These are phyloP conservation scores for Ascocoryne sarcoides DNA, from an alignment of 2,329 filamentous ascomycete species.

Conservation along the genomic window DNA sequence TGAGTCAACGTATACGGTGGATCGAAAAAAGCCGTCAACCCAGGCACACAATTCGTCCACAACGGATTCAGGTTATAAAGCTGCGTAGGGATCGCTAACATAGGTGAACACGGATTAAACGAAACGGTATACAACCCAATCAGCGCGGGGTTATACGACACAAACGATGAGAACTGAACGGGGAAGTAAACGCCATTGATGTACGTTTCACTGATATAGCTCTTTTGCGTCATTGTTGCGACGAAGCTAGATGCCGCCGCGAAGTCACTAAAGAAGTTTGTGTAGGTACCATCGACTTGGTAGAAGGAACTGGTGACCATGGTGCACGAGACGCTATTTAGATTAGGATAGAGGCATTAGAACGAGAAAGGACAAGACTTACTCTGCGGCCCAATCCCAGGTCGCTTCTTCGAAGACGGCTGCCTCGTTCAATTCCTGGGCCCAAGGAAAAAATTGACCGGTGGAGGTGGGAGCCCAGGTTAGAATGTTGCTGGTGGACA, in stretches of 20 bases:
- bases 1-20: neutral
- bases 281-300: neutral
- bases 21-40: neutral
- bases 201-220: neutral
- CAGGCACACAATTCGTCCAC: neutral
- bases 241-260: neutral
- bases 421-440: neutral
- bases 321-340: neutral
- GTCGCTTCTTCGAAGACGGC: neutral
- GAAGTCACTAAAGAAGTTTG: neutral
- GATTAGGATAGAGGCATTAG: too few species aligned
- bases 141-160: neutral
- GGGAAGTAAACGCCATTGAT: neutral
- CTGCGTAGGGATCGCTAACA: neutral
- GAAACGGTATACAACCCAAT: neutral
- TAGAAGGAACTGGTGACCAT: neutral
- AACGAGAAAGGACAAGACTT: too few species aligned
- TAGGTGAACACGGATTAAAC: conserved; percentile 1
- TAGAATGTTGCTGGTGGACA: neutral
- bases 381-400: neutral
- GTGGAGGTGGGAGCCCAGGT: neutral
- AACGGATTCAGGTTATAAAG: neutral
- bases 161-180: neutral
- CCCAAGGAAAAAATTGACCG: neutral
- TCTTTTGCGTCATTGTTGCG: neutral